phyloP scores from a whole-genome alignment of 345 rosid genomes.

The Brassica carinata region DNA sequence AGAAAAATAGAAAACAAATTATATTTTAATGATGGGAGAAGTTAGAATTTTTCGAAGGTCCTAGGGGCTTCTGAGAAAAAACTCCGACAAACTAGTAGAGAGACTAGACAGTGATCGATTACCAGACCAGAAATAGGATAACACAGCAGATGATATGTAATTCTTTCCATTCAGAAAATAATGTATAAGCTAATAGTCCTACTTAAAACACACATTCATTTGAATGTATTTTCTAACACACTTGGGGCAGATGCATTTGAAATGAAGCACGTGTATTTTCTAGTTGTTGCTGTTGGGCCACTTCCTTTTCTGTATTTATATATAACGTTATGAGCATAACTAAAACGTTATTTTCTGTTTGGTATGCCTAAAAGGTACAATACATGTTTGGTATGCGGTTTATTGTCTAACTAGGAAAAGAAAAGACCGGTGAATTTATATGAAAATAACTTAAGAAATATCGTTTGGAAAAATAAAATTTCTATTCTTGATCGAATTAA shows the following conservation, averaged over 20 bases:
- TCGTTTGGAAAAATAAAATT: too few relatives aligned
- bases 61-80: too few relatives aligned
- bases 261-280: background rate
- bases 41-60: too few relatives aligned
- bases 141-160: background rate
- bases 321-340: background rate
- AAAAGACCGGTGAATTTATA: too few relatives aligned
- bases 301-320: background rate
- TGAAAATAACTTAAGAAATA: too few relatives aligned
- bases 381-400: background rate
- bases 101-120: background rate
- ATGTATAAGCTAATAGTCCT: background rate
- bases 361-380: background rate
- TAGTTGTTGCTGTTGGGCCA: background rate
- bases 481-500: too few relatives aligned
- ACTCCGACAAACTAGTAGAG: background rate
- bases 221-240: background rate
- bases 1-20: too few relatives aligned
- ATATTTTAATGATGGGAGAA: too few relatives aligned
- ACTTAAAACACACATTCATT: background rate
- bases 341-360: slow-evolving; percentile 26
- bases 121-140: background rate
- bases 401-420: background rate
- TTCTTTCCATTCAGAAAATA: background rate
- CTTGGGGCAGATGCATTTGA: background rate